These are phyloP conservation scores for Syzygium malaccense DNA, from an alignment of 441 rosid genomes.

Conservation along the genomic window DNA sequence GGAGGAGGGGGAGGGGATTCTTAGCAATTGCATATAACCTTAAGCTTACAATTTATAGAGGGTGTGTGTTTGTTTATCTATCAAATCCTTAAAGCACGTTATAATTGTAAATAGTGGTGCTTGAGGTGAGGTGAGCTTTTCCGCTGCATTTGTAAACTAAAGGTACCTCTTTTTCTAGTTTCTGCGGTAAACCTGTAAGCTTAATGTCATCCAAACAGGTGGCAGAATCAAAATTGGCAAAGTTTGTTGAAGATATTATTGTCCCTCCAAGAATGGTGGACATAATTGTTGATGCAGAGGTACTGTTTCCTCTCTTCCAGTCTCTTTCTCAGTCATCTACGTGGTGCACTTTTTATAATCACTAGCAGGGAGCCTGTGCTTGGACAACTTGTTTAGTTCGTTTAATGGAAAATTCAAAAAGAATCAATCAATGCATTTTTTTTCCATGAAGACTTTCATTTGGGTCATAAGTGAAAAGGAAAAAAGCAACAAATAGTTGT, in stretches of 20 bases:
- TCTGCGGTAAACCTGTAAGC: neutral
- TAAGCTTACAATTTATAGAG: neutral
- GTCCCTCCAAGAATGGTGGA: constrained; percentile 98
- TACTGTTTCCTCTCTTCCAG: constrained; percentile 24
- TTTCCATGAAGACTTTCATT: neutral
- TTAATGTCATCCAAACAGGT: constrained; percentile 41
- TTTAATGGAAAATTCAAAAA: neutral
- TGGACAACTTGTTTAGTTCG: neutral
- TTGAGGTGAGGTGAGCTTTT: neutral
- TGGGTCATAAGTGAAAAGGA: neutral
- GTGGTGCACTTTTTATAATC: neutral
- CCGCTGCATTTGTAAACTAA: neutral
- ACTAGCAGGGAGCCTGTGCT: neutral
- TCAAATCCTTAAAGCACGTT: neutral
- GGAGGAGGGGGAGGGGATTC: neutral
- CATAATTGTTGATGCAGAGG: constrained; percentile 98
- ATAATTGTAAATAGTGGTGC: neutral
- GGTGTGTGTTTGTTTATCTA: neutral
- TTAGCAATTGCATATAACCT: neutral
- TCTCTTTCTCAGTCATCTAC: constrained; percentile 1
- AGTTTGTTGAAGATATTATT: constrained; percentile 96
- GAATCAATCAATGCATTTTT: neutral
- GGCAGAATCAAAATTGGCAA: constrained; percentile 94
- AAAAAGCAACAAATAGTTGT: constrained; percentile 36
- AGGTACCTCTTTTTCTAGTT: neutral